These are phyloP conservation scores for Candida ponderosae DNA, from an alignment of 805 yeast genomes.

Conservation along the genomic window DNA sequence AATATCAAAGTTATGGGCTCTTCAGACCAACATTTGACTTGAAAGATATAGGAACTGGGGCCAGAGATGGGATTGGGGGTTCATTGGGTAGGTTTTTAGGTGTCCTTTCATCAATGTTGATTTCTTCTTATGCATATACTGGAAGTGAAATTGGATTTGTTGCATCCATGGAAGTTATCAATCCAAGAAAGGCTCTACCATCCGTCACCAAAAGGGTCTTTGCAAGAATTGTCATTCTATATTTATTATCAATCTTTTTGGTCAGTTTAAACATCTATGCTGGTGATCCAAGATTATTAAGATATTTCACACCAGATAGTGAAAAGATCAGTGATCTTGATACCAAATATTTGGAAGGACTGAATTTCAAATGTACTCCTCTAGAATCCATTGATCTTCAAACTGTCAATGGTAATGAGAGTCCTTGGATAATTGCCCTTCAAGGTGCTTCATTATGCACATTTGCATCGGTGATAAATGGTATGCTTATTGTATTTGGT, in stretches of 20 bases:
- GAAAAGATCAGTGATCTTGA: conserved; percentile 1
- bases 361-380: conserved; percentile 4
- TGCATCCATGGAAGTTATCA: conserved; percentile 81
- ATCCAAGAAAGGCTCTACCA: conserved; percentile 72
- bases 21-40: conserved; percentile 69
- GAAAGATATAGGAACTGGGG: conserved; percentile 49
- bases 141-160: conserved; percentile 80
- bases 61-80: conserved; percentile 52
- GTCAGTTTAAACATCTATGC: conserved; percentile 68
- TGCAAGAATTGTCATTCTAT: conserved; percentile 60
- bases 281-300: conserved; percentile 66
- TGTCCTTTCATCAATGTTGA: conserved; percentile 49
- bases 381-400: not conserved
- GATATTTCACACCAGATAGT: conserved; percentile 32
- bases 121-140: conserved; percentile 68
- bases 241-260: conserved; percentile 57
- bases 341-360: conserved; percentile 4
- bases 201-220: conserved; percentile 70
- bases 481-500: conserved; percentile 45
- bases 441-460: conserved; percentile 45
- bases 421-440: conserved; percentile 54
- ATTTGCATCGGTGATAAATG: conserved; percentile 39
- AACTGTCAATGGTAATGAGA: conserved; percentile 29
- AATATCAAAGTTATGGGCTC: conserved; percentile 49
- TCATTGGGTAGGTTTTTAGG: conserved; percentile 53